Base-by-base conservation (phyloP, 306 rosid genomes). In the Senna siamea region DNA sequence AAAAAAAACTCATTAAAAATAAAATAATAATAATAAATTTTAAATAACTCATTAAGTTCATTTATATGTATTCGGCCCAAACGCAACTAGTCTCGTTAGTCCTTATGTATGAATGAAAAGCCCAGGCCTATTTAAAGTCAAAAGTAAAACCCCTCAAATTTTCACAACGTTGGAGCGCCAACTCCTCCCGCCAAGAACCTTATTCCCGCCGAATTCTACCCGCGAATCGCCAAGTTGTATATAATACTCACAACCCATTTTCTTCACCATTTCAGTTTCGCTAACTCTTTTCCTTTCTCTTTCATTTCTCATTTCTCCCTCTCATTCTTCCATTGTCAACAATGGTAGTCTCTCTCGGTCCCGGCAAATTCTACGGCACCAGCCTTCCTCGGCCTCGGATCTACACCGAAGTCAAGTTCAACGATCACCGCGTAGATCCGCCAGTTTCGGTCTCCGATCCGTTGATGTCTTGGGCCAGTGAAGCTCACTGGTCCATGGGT, bases 401-500 rank as follows among this genome's bases (percentile, higher is more conserved):
- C 81, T 90, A 92, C 92, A 66, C 88, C 35, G 94, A 92, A 74
- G 77, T 88, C 74, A 89, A 84, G 83, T 70, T 85, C 78, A 87
- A 77, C 74, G 86, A 79, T 26, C 78, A 85, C 44, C 92, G 96
- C 2, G 85, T 94, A 4, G 87, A 94, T 51, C 99, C 95, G 0
- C 97, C 96, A 0, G 9, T 43, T 1, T 40, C 95, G 38, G 87
- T 94, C 22, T 38, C 63, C 28, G 96, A 88, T 32, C 90, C 96
- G 0, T 22, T 94, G 1, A 79, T 94, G 58, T 82, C 84, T 0
- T 92, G 99, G 96, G 96, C 97, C 65, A 28, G 79, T n/a, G 90
- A 92, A 66, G 98, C 99, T 53, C 96, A 94, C 83, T 94, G 99
- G 96, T 85, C 97, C 75, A 92, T 94, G 97, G 99, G 97, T 0